Percentiles rank a stretch among this genome's conserved stretches.
Conservation (phyloP, 768 basidiomycete species). For the Auricularia sp. region DNA sequence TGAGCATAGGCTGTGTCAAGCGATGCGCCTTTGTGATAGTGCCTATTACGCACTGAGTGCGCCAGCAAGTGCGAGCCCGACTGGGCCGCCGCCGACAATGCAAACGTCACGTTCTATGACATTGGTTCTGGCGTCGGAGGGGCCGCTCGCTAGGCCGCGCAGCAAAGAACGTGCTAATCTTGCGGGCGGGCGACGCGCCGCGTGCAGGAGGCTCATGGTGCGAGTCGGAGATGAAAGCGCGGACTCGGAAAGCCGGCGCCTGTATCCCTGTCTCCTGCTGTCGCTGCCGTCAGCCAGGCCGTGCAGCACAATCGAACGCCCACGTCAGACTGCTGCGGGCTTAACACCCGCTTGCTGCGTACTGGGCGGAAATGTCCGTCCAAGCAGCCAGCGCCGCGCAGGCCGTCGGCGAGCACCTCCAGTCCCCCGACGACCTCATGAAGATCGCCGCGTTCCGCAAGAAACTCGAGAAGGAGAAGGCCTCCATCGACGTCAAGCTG, state of each 20-base stretch:
- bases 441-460: constrained; percentile 85
- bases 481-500: constrained; percentile 83
- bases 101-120: constrained; percentile 65
- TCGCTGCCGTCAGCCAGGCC: too few relatives aligned
- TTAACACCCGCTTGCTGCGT: neutral
- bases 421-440: constrained; percentile 86
- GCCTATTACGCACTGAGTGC: constrained; percentile 55
- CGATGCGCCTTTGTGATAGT: neutral
- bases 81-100: constrained; percentile 91
- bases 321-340: neutral
- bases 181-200: too few relatives aligned
- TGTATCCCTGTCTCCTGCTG: too few relatives aligned
- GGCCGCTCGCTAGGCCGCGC: neutral
- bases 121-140: neutral
- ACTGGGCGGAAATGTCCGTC: constrained; percentile 9
- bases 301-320: too few relatives aligned
- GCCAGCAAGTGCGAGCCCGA: constrained; percentile 79
- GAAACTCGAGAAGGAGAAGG: constrained; percentile 94
- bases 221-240: too few relatives aligned
- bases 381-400: constrained; percentile 46
- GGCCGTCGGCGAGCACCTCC: constrained; percentile 80
- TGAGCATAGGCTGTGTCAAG: constrained; percentile 19
- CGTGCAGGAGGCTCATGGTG: too few relatives aligned
- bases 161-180: neutral
- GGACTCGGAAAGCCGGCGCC: too few relatives aligned